These are phyloP conservation scores for Lagenaria siceraria DNA, from an alignment of 306 rosid genomes.

Conservation along the genomic window DNA sequence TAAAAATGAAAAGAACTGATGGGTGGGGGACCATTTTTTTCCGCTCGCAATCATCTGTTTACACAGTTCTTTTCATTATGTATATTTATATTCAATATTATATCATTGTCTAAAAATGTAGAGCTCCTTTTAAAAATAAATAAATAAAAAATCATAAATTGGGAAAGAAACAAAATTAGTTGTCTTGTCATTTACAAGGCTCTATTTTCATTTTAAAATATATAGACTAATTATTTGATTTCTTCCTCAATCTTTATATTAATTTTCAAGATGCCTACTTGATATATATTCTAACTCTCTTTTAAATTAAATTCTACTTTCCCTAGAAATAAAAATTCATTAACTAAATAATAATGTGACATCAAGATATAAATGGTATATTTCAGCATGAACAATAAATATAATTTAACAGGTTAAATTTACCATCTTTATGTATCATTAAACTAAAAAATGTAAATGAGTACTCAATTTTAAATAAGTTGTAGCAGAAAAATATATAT, in stretches of 20 bases:
- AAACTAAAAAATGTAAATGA: too few relatives aligned
- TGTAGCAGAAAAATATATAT: too few relatives aligned
- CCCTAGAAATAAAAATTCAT: neutral
- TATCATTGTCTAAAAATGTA: neutral
- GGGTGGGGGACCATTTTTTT: neutral
- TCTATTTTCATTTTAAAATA: neutral
- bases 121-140: neutral
- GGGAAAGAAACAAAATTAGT: neutral
- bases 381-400: too few relatives aligned
- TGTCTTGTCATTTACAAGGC: neutral
- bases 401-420: too few relatives aligned
- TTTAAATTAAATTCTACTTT: neutral
- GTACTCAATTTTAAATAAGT: too few relatives aligned
- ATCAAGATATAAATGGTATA: too few relatives aligned
- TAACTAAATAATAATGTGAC: neutral
- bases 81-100: neutral
- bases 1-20: neutral
- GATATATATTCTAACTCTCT: neutral
- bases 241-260: neutral
- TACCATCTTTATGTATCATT: too few relatives aligned
- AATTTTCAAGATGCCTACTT: neutral
- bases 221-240: neutral
- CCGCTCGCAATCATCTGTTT: neutral
- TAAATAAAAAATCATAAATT: neutral
- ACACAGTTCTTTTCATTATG: neutral